Evolutionary conservation across 768 basidiomycete genomes (phyloP).

Genomic region (Pleurotus eryngii): DNA sequence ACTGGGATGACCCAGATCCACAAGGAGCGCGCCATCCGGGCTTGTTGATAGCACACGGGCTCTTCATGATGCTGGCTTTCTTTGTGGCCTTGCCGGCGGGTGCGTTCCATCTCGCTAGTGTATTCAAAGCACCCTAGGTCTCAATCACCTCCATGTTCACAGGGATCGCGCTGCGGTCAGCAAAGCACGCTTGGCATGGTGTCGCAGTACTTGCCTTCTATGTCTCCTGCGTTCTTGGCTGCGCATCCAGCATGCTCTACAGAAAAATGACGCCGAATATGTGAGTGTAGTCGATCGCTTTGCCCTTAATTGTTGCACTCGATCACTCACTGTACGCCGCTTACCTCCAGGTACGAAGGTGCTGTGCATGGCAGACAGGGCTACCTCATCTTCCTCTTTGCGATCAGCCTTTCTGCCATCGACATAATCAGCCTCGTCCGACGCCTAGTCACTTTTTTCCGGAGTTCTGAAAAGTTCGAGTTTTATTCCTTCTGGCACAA

Average conservation of each 20-base stretch:
- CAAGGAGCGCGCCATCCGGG: constrained; percentile 52
- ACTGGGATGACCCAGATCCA: constrained; percentile 54
- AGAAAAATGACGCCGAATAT: constrained; percentile 78
- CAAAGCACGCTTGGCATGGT: constrained; percentile 63
- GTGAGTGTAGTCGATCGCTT: constrained; percentile 41
- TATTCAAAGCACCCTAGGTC: neutral
- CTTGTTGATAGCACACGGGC: constrained; percentile 70
- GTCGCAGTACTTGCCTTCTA: constrained; percentile 64
- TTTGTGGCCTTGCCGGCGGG: constrained; percentile 80
- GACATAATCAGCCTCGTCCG: constrained; percentile 51
- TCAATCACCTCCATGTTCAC: constrained; percentile 1
- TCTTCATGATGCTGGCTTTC: constrained; percentile 76
- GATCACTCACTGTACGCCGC: constrained; percentile 15
- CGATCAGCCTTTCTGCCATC: constrained; percentile 33
- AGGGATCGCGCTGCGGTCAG: constrained; percentile 82
- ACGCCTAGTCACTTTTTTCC: constrained; percentile 50
- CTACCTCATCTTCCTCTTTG: constrained; percentile 40
- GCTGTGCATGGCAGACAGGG: constrained; percentile 63
- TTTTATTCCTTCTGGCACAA: constrained; percentile 52
- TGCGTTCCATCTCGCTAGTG: constrained; percentile 31
- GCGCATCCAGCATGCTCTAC: constrained; percentile 68
- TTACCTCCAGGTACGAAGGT: constrained; percentile 59
- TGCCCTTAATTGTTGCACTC: neutral
- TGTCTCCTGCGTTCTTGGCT: constrained; percentile 55
- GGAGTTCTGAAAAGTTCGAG: constrained; percentile 39